A percentile compares a stretch with the other conserved stretches of the same genome.
These are phyloP conservation scores for Phialophora tarda DNA, from an alignment of 2,329 filamentous ascomycete species.

Conservation along the genomic window DNA sequence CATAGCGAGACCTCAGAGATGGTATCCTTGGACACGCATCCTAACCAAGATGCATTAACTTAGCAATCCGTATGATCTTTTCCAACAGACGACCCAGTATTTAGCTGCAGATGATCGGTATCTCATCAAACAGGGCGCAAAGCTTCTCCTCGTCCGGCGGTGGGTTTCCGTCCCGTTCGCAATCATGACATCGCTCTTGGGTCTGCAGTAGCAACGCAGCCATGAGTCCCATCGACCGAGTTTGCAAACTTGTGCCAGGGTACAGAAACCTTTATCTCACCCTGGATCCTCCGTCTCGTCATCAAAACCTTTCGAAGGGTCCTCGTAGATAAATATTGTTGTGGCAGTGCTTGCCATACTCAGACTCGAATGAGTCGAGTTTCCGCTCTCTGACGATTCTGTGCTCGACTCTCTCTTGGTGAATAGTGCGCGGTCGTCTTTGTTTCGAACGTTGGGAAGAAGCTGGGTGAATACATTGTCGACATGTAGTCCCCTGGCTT, in stretches of 20 bases:
- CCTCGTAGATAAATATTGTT: constrained; percentile 23
- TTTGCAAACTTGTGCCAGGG: not conserved
- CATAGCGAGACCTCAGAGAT: too few relatives aligned
- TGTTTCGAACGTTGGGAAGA: constrained; percentile 5
- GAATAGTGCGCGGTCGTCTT: constrained; percentile 16
- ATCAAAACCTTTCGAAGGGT: constrained; percentile 17
- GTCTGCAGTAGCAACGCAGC: not conserved
- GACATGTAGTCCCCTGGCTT: constrained; percentile 29
- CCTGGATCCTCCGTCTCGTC: constrained; percentile 16
- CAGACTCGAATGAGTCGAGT: constrained; percentile 9
- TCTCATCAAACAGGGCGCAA: not conserved
- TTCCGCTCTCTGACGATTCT: constrained; percentile 17
- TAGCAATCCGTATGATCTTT: not conserved
- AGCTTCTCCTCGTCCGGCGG: not conserved
- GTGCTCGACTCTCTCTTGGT: constrained; percentile 26
- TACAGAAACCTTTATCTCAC: not conserved
- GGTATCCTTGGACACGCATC: too few relatives aligned
- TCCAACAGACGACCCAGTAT: not conserved
- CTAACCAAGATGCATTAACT: too few relatives aligned
- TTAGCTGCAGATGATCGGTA: too few relatives aligned
- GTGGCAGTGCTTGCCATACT: constrained; percentile 14
- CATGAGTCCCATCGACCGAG: not conserved
- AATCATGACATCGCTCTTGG: not conserved
- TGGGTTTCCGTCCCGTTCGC: not conserved
- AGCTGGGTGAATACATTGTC: constrained; percentile 23